Conservation (phyloP, 495 filamentous ascomycete genomes). For the Margaritispora aquatica region DNA sequence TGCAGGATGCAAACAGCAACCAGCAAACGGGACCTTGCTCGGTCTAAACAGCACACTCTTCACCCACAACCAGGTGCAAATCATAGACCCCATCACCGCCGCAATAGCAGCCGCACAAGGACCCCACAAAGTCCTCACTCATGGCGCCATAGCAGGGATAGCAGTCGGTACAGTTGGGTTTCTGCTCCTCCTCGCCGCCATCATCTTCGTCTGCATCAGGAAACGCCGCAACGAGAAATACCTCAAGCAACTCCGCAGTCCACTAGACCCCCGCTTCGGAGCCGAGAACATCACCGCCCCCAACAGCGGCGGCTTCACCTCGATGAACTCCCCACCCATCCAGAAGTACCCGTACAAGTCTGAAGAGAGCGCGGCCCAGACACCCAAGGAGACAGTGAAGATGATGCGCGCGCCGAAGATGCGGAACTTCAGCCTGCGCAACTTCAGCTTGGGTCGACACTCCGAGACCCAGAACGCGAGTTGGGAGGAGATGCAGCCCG, state of each 20-base stretch:
- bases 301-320: constrained; percentile 5
- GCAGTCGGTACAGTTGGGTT: constrained; percentile 37
- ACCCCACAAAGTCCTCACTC: constrained; percentile 29
- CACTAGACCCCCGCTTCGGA: constrained; percentile 20
- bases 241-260: not conserved
- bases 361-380: not conserved
- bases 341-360: not conserved
- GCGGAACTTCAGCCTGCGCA: not conserved
- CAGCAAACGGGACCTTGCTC: constrained; percentile 30
- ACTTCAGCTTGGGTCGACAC: not conserved
- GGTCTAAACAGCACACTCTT: constrained; percentile 45
- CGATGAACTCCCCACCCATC: not conserved
- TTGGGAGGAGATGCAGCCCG: not conserved
- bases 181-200: constrained; percentile 34
- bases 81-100: constrained; percentile 29
- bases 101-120: constrained; percentile 17
- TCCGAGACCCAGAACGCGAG: not conserved
- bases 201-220: constrained; percentile 37
- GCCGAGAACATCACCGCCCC: constrained; percentile 16
- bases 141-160: constrained; percentile 43
- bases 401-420: not conserved
- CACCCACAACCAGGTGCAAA: constrained; percentile 31
- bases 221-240: constrained; percentile 26
- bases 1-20: constrained; percentile 39
- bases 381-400: not conserved